Percentiles rank a stretch among this genome's conserved stretches.
These are phyloP conservation scores for Agaricus blazei DNA, from an alignment of 768 basidiomycete species.

Conservation along the genomic window DNA sequence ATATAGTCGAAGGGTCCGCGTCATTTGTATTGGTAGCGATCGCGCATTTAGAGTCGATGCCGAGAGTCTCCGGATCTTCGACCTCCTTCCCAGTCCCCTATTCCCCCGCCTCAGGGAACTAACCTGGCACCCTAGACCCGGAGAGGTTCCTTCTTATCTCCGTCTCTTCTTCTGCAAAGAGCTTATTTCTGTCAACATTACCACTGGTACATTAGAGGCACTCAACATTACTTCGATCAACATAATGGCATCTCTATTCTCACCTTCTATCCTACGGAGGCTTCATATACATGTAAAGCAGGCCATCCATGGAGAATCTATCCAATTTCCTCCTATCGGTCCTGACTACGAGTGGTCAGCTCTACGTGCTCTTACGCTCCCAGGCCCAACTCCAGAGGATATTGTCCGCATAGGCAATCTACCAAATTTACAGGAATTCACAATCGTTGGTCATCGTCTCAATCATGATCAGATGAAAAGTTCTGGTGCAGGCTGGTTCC, in stretches of 20 bases:
- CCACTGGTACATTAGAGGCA: neutral
- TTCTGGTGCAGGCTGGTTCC: no score
- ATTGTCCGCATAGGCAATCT: no score
- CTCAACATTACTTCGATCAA: neutral
- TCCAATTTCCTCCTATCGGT: no score
- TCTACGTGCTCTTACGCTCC: neutral
- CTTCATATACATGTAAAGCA: neutral
- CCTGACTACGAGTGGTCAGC: neutral
- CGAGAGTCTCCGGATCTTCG: neutral
- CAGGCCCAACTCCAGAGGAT: neutral
- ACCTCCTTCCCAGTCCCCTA: neutral
- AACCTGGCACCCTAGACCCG: neutral
- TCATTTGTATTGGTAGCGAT: neutral
- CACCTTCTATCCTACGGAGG: neutral
- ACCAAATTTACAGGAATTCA: no score
- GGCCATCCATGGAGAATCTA: neutral
- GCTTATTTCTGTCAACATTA: neutral
- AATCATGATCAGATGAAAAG: no score
- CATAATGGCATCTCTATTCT: neutral
- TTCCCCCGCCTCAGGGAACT: neutral
- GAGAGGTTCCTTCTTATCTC: neutral
- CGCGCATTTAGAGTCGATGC: neutral
- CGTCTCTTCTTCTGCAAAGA: neutral
- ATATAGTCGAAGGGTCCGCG: neutral
- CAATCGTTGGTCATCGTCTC: no score